Conservation (phyloP, 2,329 filamentous ascomycete genomes). For the Myriangium duriaei region DNA sequence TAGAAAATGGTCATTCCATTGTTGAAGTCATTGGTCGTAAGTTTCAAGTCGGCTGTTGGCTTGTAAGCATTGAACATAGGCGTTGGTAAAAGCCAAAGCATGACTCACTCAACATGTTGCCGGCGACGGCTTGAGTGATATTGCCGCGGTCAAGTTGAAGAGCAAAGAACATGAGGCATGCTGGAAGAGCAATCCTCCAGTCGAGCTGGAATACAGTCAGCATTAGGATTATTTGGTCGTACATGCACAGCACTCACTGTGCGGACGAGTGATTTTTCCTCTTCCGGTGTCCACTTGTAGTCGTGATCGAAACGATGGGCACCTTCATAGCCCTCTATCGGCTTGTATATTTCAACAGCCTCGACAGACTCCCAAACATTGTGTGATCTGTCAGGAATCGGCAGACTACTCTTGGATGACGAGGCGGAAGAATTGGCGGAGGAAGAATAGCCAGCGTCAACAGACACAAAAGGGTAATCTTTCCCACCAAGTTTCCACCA, state of each 20-base stretch:
- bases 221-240: background rate
- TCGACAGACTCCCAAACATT: no score
- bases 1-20: slow-evolving; percentile 31
- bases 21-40: slow-evolving; percentile 35
- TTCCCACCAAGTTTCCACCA: no score
- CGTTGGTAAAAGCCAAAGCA: slow-evolving; percentile 39
- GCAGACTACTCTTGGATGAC: no score
- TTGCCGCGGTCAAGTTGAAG: slow-evolving; percentile 40
- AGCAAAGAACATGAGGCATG: slow-evolving; percentile 16
- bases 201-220: slow-evolving; percentile 17
- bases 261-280: slow-evolving; percentile 12
- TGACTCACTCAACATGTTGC: slow-evolving; percentile 47
- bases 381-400: no score
- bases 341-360: no score
- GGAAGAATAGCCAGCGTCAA: no score
- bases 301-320: slow-evolving; percentile 34
- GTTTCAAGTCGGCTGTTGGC: background rate
- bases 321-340: slow-evolving; percentile 39
- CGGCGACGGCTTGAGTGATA: slow-evolving; percentile 46
- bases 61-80: background rate
- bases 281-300: slow-evolving; percentile 18
- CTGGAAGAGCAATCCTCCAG: slow-evolving; percentile 12
- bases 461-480: no score
- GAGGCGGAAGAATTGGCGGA: no score
- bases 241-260: background rate